Evolutionary conservation across 1,284 basidiomycete genomes (phyloP), one percentile per base, ranked within the genome.

Genomic region (Cerrena zonata): DNA sequence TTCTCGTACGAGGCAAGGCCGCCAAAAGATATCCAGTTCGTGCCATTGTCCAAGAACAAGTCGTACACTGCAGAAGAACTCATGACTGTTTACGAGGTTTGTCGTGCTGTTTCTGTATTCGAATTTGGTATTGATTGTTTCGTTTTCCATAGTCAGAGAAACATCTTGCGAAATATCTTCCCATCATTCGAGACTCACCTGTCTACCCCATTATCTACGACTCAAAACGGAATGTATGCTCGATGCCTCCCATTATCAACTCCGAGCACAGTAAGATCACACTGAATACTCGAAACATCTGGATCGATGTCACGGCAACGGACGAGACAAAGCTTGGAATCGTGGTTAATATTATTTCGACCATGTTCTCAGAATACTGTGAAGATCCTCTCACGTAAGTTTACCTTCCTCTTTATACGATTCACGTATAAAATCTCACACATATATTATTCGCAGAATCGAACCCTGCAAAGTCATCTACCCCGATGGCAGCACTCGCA

Each of bases 131-230:
- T 12, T 13, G 24, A 41, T 43, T 26, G 36, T 37, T 40, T 23
- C 45, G 49, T 47, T 45, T 41, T 49, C 15, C 24, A 41, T 38
- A 95, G 91, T 83, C 81, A 45, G 96, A 99, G 66, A 91, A 93
- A 69, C 93, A 99, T 65, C 76, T 99, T 42, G 78, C 83, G 41
- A 84, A 80, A 66, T 99, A 92, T 71, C 79, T 99, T 38, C 90
- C 77, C 58, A 96, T 99, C 67, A 94, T 99, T 65, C 83, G 86
- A 23, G 92, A 97, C 65, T 91, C 91, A 10, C 92, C 95, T 5
- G 92, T 95, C 39, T 99, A 97, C 70, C 96, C 96, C 21, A 90
- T 99, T 71, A 96, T 99, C 66, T 98, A 98, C 70, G 95, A 98
- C 69, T 75, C 81, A 19, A 77, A 89, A 52, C 86, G 91, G 64